Percentiles rank a stretch among this genome's conserved stretches.
Conservation (phyloP, 805 yeast species). For the Schizosaccharomyces octosporus region DNA sequence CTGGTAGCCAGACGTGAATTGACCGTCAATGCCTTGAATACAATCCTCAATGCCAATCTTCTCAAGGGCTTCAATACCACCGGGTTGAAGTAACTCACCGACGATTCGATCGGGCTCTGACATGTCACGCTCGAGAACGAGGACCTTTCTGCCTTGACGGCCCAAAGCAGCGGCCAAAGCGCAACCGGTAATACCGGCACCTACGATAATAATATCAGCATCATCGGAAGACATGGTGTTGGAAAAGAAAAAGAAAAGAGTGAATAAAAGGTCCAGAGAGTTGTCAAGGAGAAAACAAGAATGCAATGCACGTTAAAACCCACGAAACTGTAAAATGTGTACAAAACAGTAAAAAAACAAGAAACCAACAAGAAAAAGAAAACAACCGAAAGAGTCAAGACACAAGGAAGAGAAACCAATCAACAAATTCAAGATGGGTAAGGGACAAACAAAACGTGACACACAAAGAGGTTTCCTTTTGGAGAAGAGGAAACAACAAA, state of each 20-base stretch:
- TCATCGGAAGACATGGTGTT: background rate
- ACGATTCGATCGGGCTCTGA: conserved; percentile 82
- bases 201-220: conserved; percentile 62
- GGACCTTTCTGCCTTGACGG: conserved; percentile 64
- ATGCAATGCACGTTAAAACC: too few relatives aligned
- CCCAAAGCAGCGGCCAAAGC: conserved; percentile 76
- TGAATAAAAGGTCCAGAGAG: background rate
- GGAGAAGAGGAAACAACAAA: too few relatives aligned
- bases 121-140: conserved; percentile 70
- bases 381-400: too few relatives aligned
- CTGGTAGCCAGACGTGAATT: conserved; percentile 55
- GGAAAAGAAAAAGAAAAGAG: background rate
- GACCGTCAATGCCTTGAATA: conserved; percentile 52
- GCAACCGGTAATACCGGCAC: conserved; percentile 98
- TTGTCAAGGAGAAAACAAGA: too few relatives aligned
- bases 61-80: conserved; percentile 65
- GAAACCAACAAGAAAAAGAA: background rate
- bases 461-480: too few relatives aligned
- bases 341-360: background rate
- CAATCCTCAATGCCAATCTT: conserved; percentile 66
- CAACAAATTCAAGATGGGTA: too few relatives aligned
- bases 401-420: too few relatives aligned
- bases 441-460: too few relatives aligned
- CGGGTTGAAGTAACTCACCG: conserved; percentile 92
- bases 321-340: too few relatives aligned